Base-by-base conservation (phyloP, 2,329 filamentous ascomycete species). In the Thyridium curvatum region DNA sequence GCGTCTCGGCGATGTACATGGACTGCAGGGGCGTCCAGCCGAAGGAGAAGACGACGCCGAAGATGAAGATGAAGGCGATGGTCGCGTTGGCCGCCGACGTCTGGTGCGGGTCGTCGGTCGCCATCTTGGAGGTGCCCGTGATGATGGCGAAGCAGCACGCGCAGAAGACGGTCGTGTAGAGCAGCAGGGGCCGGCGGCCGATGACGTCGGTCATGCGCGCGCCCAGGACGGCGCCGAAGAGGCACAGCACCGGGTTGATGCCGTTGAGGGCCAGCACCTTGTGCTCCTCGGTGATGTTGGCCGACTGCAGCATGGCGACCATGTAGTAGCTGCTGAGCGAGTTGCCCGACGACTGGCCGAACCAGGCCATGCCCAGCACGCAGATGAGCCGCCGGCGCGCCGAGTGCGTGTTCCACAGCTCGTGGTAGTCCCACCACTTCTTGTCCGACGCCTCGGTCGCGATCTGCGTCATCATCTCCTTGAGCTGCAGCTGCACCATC, bases 371-470 rank as follows among this genome's bases (percentile, higher is more conserved):
- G 17, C 66, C 65, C 30, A 72, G 53, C 12, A 74, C 72, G 43
- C 67, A 72, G 13, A 70, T 59, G 9, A 78, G 62, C 12, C 74
- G 65, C 33, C 69, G 69, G 16, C 68, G 61, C 2, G 69, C 66
- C 2, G 64, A 64, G 33, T 62, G 63, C 4, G 61, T 69, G 49
- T 69, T 69, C 61, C 70, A 72, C 1, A 76, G 61, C 41, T 71
- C 71, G 35, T 62, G 59, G 46, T 75, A 77, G 48, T 77, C 72
- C 67, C 69, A 75, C 69, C 70, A 75, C 35, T 64, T 61, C 58
- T 74, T 74, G 43, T 75, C 72, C 2, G 69, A 68, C 8, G 67
- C 70, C 37, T 72, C 65, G 8, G 59, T 59, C n/a, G 65, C 62
- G 37, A 68, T 68, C 39, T 66, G 62, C n/a, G 53, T 52, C 8